Conservation (phyloP, 176 grass and related monocot genomes). For the Cenchrus americanus region DNA sequence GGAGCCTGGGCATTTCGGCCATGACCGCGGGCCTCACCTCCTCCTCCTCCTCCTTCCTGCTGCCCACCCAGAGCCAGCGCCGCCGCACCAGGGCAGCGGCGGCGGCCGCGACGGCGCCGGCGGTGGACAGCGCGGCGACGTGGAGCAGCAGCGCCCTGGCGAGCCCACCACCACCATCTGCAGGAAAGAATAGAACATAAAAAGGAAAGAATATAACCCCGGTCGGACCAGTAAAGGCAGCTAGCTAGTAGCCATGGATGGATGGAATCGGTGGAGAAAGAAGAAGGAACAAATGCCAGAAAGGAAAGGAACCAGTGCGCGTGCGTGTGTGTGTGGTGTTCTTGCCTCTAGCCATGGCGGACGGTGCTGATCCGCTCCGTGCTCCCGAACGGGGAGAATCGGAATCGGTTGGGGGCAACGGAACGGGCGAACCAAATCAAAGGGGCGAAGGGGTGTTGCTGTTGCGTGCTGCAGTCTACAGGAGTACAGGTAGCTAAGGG, state of each 20-base stretch:
- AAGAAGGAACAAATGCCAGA: neutral
- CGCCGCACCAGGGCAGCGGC: constrained; percentile 1
- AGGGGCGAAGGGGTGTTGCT: neutral
- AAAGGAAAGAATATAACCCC: neutral
- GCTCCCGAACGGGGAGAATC: neutral
- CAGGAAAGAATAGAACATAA: neutral
- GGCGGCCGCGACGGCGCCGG: constrained; percentile 24
- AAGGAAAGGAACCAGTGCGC: neutral
- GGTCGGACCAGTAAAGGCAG: no score
- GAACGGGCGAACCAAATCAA: neutral
- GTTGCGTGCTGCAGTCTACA: no score
- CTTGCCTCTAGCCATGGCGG: constrained; percentile 42
- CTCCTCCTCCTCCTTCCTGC: neutral
- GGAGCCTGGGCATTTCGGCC: constrained; percentile 43
- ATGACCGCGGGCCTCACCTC: constrained; percentile 6
- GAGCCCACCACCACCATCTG: constrained; percentile 34
- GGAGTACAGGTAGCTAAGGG: no score
- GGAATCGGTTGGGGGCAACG: neutral
- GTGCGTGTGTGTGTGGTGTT: neutral
- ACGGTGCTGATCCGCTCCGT: neutral
- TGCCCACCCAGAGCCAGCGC: neutral
- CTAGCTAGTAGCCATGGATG: no score
- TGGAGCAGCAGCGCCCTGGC: constrained; percentile 39
- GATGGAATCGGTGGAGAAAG: neutral
- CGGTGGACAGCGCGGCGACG: constrained; percentile 39